phyloP scores from a whole-genome alignment of 1,284 basidiomycete species.

The Heliocybe sulcata region DNA sequence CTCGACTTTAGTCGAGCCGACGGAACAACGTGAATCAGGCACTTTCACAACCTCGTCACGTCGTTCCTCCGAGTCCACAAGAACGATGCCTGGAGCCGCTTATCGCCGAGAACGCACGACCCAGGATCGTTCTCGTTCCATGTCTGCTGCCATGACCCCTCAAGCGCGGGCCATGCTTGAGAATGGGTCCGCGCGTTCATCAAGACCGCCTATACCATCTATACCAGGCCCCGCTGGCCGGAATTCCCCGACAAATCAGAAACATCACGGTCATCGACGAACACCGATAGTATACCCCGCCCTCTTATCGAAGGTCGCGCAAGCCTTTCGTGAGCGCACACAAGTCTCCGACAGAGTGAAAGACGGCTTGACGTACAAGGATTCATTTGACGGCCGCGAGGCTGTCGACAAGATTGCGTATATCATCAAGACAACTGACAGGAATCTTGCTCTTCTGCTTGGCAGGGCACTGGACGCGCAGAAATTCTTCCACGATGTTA shows the following conservation, averaged over 20 bases:
- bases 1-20: conserved; percentile 36
- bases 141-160: conserved; percentile 52
- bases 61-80: conserved; percentile 49
- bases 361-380: conserved; percentile 93
- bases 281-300: conserved; percentile 91
- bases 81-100: conserved; percentile 35
- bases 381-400: conserved; percentile 94
- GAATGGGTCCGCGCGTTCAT: conserved; percentile 16
- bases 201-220: conserved; percentile 30
- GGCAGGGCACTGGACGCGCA: conserved; percentile 95
- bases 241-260: conserved; percentile 30
- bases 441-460: conserved; percentile 90
- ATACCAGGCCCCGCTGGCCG: conserved; percentile 26
- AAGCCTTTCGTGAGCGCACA: conserved; percentile 86
- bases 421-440: conserved; percentile 97
- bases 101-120: conserved; percentile 46
- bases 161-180: conserved; percentile 25
- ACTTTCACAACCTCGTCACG: conserved; percentile 18
- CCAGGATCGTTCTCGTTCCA: conserved; percentile 68
- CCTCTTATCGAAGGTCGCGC: conserved; percentile 88
- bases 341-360: conserved; percentile 77
- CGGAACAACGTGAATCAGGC: conserved; percentile 9
- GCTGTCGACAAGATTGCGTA: conserved; percentile 96
- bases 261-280: conserved; percentile 23
- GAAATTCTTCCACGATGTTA: conserved; percentile 99